These are phyloP conservation scores for Picea glauca DNA, from an alignment of 75 land plant genomes.

Conservation along the genomic window DNA sequence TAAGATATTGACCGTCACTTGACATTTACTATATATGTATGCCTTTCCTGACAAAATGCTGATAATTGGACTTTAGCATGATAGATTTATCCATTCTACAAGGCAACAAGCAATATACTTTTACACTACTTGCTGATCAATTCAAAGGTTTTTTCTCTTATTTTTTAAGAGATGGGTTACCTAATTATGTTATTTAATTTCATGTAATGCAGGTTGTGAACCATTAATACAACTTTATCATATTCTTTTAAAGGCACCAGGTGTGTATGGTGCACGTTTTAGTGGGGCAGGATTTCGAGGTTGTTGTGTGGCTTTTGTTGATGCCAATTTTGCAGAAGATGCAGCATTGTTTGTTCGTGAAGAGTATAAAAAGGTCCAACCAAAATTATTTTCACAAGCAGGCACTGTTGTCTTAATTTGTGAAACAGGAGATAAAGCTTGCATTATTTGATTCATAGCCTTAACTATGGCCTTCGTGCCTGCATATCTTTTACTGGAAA, in stretches of 20 bases:
- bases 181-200: not conserved
- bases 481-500: too few species aligned
- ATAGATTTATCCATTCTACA: too few species aligned
- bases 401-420: constrained; percentile 64
- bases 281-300: constrained; percentile 99
- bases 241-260: constrained; percentile 77
- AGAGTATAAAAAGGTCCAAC: constrained; percentile 60
- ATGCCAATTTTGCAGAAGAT: constrained; percentile 54
- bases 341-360: constrained; percentile 60
- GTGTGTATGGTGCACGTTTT: constrained; percentile 91
- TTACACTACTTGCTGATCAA: too few species aligned
- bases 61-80: too few species aligned
- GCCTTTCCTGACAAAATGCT: too few species aligned
- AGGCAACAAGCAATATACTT: too few species aligned
- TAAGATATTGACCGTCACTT: too few species aligned
- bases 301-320: constrained; percentile 91
- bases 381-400: constrained; percentile 42
- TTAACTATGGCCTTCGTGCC: too few species aligned
- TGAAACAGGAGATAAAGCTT: constrained; percentile 75
- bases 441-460: constrained; percentile 21
- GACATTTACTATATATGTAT: too few species aligned
- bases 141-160: too few species aligned
- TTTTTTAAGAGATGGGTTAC: too few species aligned
- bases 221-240: constrained; percentile 77
- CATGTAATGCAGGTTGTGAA: constrained; percentile 55